These are phyloP conservation scores for Aspergillus candidus DNA, from an alignment of 2,329 filamentous ascomycete genomes.

Conservation along the genomic window DNA sequence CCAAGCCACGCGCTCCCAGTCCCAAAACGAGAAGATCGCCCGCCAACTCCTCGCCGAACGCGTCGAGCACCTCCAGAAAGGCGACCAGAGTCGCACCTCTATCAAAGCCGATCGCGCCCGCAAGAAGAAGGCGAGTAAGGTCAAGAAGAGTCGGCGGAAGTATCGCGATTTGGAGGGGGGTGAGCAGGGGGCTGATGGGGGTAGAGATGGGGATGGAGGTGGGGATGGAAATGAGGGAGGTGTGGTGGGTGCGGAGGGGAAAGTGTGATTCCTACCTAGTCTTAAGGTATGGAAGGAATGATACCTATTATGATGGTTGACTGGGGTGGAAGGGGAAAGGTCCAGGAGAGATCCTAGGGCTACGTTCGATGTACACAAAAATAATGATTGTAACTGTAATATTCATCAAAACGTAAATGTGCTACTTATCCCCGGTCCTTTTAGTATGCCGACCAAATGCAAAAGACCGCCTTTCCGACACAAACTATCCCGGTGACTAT, in stretches of 20 bases:
- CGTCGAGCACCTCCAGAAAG: conserved; percentile 69
- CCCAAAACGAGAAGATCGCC: conserved; percentile 82
- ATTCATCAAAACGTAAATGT: no score
- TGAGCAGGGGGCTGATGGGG: conserved; percentile 9
- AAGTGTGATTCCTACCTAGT: no score
- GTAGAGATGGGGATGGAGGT: conserved; percentile 11
- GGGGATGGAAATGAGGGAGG: conserved; percentile 10
- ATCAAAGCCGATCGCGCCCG: conserved; percentile 86
- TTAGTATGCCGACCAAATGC: no score
- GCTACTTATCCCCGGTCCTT: no score
- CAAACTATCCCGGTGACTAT: background rate
- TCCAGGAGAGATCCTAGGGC: no score
- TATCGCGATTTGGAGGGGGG: conserved; percentile 35
- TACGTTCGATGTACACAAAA: no score
- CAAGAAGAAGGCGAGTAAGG: conserved; percentile 40
- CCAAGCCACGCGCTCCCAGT: conserved; percentile 80
- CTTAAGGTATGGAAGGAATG: no score
- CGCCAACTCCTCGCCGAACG: conserved; percentile 68
- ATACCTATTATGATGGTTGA: no score
- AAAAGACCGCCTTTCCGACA: no score
- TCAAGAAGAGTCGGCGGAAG: conserved; percentile 42
- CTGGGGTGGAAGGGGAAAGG: no score
- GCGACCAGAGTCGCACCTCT: conserved; percentile 65
- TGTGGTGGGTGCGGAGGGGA: background rate
- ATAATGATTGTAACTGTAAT: no score